phyloP scores from a whole-genome alignment of 2,329 filamentous ascomycete genomes.

The Exserohilum turcica region DNA sequence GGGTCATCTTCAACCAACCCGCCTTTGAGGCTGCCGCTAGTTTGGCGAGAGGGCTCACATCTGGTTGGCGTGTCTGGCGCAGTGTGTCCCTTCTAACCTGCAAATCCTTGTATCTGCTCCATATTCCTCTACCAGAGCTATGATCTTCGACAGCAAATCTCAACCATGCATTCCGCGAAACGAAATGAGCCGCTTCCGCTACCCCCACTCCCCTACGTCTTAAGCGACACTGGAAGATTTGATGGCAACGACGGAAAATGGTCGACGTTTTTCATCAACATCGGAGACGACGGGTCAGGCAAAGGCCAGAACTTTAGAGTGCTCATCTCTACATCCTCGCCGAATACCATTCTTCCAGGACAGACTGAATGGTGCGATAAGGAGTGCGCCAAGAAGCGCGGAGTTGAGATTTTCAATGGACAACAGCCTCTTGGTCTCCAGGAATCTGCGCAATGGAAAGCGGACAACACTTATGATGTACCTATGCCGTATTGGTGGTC shows the following conservation, averaged over 20 bases:
- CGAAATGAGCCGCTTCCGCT: constrained; percentile 26
- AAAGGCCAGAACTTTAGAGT: constrained; percentile 46
- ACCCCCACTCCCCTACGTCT: constrained; percentile 16
- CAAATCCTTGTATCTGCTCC: constrained; percentile 19
- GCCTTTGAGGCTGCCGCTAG: constrained; percentile 24
- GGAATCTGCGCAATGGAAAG: constrained; percentile 24
- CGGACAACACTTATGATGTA: constrained; percentile 19
- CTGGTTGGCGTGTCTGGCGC: constrained; percentile 21
- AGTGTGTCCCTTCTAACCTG: constrained; percentile 14
- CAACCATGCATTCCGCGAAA: constrained; percentile 31
- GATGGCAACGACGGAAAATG: constrained; percentile 51
- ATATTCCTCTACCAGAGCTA: constrained; percentile 5
- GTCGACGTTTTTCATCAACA: constrained; percentile 50
- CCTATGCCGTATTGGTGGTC: constrained; percentile 28
- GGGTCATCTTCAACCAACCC: constrained; percentile 18
- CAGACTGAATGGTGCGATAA: constrained; percentile 35
- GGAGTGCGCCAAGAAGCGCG: constrained; percentile 37
- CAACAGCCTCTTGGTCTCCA: constrained; percentile 30
- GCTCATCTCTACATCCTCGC: constrained; percentile 40
- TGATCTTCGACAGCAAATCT: constrained; percentile 18
- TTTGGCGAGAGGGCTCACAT: constrained; percentile 16
- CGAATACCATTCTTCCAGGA: constrained; percentile 31
- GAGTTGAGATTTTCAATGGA: constrained; percentile 26
- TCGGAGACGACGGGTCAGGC: constrained; percentile 38
- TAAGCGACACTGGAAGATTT: constrained; percentile 30